Evolutionary conservation across 108 stramenopile species (phyloP), one percentile per base, ranked within the genome.

Genomic region (Discostella stelligeroides): DNA sequence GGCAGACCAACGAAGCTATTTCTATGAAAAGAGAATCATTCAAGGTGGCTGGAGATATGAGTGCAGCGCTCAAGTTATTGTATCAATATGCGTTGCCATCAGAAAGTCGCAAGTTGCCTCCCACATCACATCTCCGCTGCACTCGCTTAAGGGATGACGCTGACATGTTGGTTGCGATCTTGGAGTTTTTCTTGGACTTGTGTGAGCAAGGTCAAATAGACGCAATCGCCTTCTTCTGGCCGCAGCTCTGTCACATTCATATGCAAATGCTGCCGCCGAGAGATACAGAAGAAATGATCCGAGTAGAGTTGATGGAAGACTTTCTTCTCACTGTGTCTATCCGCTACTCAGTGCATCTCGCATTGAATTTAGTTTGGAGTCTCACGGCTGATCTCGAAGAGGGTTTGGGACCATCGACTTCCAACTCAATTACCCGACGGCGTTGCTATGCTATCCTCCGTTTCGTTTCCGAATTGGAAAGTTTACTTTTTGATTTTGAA

Each of bases 41-140:
- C 54, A 87, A 86, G 34, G 87, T 94, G n/a, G 87, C 90, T 45
- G 93, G 93, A 7, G 93, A 94, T 63, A 91, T 94, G 93, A 86
- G 88, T 24, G 85, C 87, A 4, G 90, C 93, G 14, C 63, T 94
- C 39, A 94, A 91, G 66, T 62, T 94, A 38, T 66, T 94, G 29
- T 77, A 88, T 24, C 87, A 94, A 18, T 76, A 88, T 48, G 87
- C 90, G 8, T 41, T 94, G 55, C 86, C 86, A 18, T 59, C 76
- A 29, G 70, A 72, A 47, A 63, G 72, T 17, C 40, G 56, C 6
- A 61, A 30, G 18, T 15, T 65, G n/a, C 54, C 72, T 41, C 55
- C 27, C 15, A 46, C 29, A 34, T 61, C 60, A 60, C 58, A 68
- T 38, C 34, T 55, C 18, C 49, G 40, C 0, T 34, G 20, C 12